phyloP scores from a whole-genome alignment of 2,329 filamentous ascomycete genomes.

The Ustilaginoidea virens region DNA sequence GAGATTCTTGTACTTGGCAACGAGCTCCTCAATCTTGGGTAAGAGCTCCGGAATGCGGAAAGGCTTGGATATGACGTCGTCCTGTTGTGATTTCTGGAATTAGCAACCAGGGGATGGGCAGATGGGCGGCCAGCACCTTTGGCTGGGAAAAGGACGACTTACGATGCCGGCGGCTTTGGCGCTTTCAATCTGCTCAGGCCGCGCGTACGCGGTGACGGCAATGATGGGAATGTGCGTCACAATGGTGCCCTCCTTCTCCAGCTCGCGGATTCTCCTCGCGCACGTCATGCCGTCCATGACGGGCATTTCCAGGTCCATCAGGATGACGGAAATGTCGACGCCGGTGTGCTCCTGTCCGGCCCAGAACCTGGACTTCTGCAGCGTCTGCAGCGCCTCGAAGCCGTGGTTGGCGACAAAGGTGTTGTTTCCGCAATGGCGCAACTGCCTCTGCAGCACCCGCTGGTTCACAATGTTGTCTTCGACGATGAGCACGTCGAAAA shows the following conservation, averaged over 20 bases:
- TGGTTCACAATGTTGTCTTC: conserved; percentile 57
- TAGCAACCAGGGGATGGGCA: too few relatives aligned
- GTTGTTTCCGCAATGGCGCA: conserved; percentile 43
- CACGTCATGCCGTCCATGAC: conserved; percentile 71
- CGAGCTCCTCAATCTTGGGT: conserved; percentile 47
- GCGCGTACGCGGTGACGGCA: conserved; percentile 69
- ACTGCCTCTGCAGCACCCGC: conserved; percentile 44
- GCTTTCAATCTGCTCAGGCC: conserved; percentile 56
- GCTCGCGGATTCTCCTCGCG: conserved; percentile 50
- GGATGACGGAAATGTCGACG: conserved; percentile 46
- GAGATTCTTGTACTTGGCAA: conserved; percentile 22
- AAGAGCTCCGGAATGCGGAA: conserved; percentile 61
- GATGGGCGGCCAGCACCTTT: too few relatives aligned
- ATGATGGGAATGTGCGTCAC: conserved; percentile 59
- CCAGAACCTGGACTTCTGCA: conserved; percentile 43
- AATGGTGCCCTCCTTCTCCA: conserved; percentile 47
- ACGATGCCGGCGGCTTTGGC: conserved; percentile 61
- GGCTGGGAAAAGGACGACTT: too few relatives aligned
- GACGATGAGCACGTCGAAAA: conserved; percentile 45
- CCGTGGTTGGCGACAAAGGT: conserved; percentile 51
- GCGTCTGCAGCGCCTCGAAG: conserved; percentile 41
- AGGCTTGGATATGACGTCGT: conserved; percentile 66
- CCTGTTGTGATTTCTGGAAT: too few relatives aligned
- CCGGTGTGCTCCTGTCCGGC: conserved; percentile 28
- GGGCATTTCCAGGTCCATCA: conserved; percentile 77